Conservation (phyloP, 2,329 filamentous ascomycete genomes). For the Magnaporthiopsis incrustans region DNA sequence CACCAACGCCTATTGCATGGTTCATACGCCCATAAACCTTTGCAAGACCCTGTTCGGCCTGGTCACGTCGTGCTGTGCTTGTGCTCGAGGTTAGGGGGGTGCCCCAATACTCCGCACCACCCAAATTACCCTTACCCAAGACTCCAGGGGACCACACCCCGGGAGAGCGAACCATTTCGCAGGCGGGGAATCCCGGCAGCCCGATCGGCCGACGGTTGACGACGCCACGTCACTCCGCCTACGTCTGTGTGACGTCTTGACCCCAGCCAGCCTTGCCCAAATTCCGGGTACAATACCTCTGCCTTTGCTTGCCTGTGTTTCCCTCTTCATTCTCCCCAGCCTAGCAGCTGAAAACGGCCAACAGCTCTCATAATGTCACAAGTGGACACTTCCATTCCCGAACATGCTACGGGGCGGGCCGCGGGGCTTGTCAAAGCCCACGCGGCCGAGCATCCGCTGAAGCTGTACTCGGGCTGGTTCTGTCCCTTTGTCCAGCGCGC, state of each 20-base stretch:
- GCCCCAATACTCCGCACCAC: neutral
- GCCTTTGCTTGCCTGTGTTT: neutral
- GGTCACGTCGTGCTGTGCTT: neutral
- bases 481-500: conserved; percentile 62
- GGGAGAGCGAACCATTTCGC: neutral
- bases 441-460: conserved; percentile 41
- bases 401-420: conserved; percentile 40
- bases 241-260: neutral
- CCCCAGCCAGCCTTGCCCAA: neutral
- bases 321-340: too few species aligned
- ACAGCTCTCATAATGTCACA: conserved; percentile 25
- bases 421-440: conserved; percentile 38
- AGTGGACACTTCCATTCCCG: conserved; percentile 40
- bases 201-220: neutral
- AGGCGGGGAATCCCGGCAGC: neutral
- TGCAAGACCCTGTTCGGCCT: neutral
- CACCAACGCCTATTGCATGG: neutral
- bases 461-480: conserved; percentile 70
- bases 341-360: neutral
- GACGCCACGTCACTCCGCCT: neutral
- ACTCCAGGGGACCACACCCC: neutral
- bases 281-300: neutral
- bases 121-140: neutral
- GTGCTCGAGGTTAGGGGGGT: neutral
- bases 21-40: neutral